Evolutionary conservation across 768 basidiomycete genomes (phyloP).

Genomic region (Pleurotus pulmonarius): DNA sequence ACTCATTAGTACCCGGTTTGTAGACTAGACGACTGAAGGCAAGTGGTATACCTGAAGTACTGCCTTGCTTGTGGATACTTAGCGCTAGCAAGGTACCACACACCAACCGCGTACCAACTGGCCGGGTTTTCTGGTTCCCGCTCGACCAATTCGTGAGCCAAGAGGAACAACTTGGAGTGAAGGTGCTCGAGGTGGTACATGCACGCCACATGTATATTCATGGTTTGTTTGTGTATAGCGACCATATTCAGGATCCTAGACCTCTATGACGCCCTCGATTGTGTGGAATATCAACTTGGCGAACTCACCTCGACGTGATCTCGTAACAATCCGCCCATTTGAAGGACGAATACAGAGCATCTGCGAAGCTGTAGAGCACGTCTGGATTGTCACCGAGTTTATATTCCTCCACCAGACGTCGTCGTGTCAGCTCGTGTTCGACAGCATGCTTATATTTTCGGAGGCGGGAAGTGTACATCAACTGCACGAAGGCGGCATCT

Average conservation of each 20-base stretch:
- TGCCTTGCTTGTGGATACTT: constrained; percentile 91
- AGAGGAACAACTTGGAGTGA: constrained; percentile 90
- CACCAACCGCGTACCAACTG: constrained; percentile 98
- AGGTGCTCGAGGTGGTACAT: constrained; percentile 94
- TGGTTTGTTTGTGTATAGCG: constrained; percentile 83
- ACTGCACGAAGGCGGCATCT: constrained; percentile 86
- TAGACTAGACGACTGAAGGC: too few relatives aligned
- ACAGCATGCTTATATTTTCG: constrained; percentile 84
- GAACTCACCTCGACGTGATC: constrained; percentile 70
- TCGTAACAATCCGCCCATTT: constrained; percentile 93
- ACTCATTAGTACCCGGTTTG: too few relatives aligned
- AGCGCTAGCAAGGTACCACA: constrained; percentile 87
- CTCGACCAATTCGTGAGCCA: constrained; percentile 95
- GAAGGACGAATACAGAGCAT: constrained; percentile 83
- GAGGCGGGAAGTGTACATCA: constrained; percentile 89
- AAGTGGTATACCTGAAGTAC: constrained; percentile 74
- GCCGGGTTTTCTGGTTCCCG: constrained; percentile 89
- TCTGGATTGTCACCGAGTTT: constrained; percentile 89
- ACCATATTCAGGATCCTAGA: constrained; percentile 79
- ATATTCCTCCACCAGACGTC: constrained; percentile 78
- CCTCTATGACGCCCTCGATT: neutral
- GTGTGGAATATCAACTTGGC: neutral
- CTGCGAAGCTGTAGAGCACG: constrained; percentile 86
- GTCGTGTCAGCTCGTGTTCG: constrained; percentile 79
- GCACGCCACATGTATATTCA: constrained; percentile 95